A percentile compares a stretch with the other conserved stretches of the same genome.
Conservation (phyloP, 257 asterid species). For the Leonotis leonurus region DNA sequence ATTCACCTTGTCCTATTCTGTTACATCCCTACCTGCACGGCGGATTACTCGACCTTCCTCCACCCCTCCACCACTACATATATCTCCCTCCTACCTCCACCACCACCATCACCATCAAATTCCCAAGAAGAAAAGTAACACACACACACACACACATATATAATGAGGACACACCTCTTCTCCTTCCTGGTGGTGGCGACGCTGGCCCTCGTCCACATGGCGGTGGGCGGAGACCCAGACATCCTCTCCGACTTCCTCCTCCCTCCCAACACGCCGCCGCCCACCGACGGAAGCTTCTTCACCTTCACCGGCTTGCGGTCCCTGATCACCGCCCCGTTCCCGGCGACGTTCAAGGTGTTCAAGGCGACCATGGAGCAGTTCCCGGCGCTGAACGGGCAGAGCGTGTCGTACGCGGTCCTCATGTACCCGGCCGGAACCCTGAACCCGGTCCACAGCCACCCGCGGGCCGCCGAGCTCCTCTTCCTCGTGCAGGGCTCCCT, state of each 20-base stretch:
- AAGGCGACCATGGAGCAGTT: constrained; percentile 39
- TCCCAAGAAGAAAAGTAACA: no score
- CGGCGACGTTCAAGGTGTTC: constrained; percentile 24
- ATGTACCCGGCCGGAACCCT: constrained; percentile 34
- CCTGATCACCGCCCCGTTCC: constrained; percentile 23
- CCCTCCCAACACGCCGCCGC: constrained; percentile 19
- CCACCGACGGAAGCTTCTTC: constrained; percentile 34
- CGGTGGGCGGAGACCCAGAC: constrained; percentile 38
- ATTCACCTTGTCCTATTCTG: no score
- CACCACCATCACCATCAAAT: no score
- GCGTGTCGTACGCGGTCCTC: constrained; percentile 44
- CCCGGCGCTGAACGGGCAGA: constrained; percentile 43
- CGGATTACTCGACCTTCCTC: no score
- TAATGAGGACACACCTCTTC: no score
- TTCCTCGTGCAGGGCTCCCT: constrained; percentile 35
- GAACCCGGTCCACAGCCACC: constrained; percentile 59
- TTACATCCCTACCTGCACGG: no score
- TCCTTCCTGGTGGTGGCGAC: no score
- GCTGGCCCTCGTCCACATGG: background rate
- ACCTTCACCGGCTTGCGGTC: constrained; percentile 40
- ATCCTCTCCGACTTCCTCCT: constrained; percentile 40
- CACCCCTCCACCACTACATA: no score
- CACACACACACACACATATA: no score
- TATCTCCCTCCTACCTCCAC: no score
- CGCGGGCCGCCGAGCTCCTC: constrained; percentile 49